Conservation (phyloP, 495 filamentous ascomycete species). For the Cercophora scortea region DNA sequence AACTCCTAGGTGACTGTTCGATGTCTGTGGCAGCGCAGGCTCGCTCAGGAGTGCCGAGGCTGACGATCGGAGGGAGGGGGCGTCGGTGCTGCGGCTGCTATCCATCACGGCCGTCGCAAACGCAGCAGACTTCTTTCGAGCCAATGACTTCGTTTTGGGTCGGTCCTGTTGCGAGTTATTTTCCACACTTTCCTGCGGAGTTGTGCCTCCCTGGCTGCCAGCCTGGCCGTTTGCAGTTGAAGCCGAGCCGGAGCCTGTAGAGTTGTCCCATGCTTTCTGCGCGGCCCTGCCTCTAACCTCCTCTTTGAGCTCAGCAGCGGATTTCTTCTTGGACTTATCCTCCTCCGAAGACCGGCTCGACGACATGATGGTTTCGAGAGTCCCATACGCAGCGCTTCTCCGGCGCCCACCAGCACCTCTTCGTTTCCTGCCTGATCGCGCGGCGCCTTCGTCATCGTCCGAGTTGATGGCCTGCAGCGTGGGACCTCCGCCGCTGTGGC, state of each 20-base stretch:
- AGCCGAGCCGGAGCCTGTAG: constrained; percentile 10
- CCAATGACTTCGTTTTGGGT: constrained; percentile 8
- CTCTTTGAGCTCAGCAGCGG: constrained; percentile 39
- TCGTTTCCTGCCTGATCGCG: constrained; percentile 13
- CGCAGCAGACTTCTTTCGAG: constrained; percentile 33
- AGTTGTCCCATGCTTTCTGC: constrained; percentile 15
- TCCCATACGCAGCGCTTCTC: constrained; percentile 42
- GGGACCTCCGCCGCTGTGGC: constrained; percentile 20
- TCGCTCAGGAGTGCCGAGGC: constrained; percentile 32
- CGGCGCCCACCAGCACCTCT: constrained; percentile 23
- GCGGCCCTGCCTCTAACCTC: constrained; percentile 40
- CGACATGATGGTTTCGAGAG: constrained; percentile 50
- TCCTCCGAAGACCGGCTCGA: constrained; percentile 49
- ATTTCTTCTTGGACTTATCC: constrained; percentile 40
- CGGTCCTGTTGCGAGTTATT: constrained; percentile 6
- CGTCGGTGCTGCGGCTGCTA: constrained; percentile 6
- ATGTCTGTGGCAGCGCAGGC: constrained; percentile 41
- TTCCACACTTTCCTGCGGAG: constrained; percentile 10
- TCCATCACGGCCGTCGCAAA: constrained; percentile 43
- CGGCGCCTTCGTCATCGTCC: constrained; percentile 34
- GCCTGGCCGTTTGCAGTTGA: constrained; percentile 8
- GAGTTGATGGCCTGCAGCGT: constrained; percentile 42
- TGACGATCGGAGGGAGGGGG: constrained; percentile 4
- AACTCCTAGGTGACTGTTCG: constrained; percentile 28
- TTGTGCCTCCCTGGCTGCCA: not conserved